Base-by-base conservation (phyloP, 352 stramenopile genomes). In the Pythium monospermum region DNA sequence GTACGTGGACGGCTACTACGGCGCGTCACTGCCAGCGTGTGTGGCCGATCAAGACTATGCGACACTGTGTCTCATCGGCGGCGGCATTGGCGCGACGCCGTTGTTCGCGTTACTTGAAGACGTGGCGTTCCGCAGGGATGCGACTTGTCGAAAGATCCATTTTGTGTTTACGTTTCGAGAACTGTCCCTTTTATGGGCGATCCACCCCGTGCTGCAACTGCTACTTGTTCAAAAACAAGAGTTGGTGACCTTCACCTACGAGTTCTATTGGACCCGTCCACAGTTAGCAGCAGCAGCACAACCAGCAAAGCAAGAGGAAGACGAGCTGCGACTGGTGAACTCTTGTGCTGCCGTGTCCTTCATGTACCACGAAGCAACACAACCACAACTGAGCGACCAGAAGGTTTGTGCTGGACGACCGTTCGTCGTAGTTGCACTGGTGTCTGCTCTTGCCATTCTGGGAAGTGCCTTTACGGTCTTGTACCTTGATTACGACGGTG, bases 1-100 rank as follows among this genome's bases (percentile, higher is more conserved):
- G n/a, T 73, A 69, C 42, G 59, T 77, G 44, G 71, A 83, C 43
- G 71, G 63, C 19, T 76, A 58, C 35, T 81, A 81, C 26, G 65
- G 58, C 16, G 49, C 45, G 25, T 71, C 68, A 7, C 55, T 75
- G 8, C n/a, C n/a, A n/a, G n/a, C n/a, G n/a, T n/a, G n/a, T n/a
- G 56, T 61, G 21, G 37, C 46, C 42, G 73, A 76, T 46, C 33
- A 65, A 11, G 45, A 69, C 28, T 77, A 76, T 48, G n/a, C 43
- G 35, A 73, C 61, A 2, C 22, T 81, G 23, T 66, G 53, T 16
- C 31, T 76, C 1, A 28, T 76, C 1, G 63, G 40, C 12, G 61
- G 66, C 19, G 68, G 71, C 19, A 76, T 81, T 18, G 71, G 68
- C 22, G 64, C 51, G 13, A 74, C 71, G 0, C 66, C 71, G 2